These are phyloP conservation scores for Solanum pimpinellifolium DNA, from an alignment of 257 asterid genomes.

Conservation along the genomic window DNA sequence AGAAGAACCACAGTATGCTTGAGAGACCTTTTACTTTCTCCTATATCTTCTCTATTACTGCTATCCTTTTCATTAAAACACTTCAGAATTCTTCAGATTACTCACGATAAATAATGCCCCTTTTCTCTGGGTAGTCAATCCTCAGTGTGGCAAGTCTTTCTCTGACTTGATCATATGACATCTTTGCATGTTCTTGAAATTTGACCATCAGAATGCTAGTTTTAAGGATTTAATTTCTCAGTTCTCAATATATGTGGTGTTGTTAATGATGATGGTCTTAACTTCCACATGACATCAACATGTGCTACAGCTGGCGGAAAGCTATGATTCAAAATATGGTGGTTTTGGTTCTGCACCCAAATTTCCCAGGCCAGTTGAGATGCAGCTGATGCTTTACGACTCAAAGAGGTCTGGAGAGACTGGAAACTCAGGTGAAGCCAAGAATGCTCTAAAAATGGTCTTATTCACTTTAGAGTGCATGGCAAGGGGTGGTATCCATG, in stretches of 20 bases:
- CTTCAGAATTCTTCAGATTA: not conserved
- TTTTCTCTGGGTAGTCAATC: not conserved
- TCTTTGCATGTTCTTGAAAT: not conserved
- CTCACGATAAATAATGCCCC: not conserved
- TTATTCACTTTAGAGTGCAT: constrained; percentile 59
- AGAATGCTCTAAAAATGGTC: constrained; percentile 48
- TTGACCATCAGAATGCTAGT: not conserved
- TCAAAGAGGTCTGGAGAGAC: constrained; percentile 53
- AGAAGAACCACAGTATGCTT: not conserved
- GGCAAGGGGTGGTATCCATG: constrained; percentile 93
- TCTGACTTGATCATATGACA: not conserved
- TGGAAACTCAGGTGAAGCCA: constrained; percentile 54
- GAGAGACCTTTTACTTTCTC: not conserved
- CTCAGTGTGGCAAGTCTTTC: not conserved
- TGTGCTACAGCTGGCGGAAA: constrained; percentile 49
- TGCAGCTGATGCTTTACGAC: constrained; percentile 78
- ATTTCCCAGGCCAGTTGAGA: constrained; percentile 93
- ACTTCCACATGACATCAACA: not conserved
- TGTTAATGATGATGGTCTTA: not conserved
- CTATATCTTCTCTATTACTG: not conserved
- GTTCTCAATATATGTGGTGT: not conserved
- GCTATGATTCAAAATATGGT: constrained; percentile 61
- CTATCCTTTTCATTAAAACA: not conserved
- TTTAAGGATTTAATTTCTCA: not conserved
- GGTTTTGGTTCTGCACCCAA: constrained; percentile 98